Percentiles rank a stretch among this genome's conserved stretches.
These are phyloP conservation scores for Diplodia intermedia DNA, from an alignment of 2,329 filamentous ascomycete species.

Conservation along the genomic window DNA sequence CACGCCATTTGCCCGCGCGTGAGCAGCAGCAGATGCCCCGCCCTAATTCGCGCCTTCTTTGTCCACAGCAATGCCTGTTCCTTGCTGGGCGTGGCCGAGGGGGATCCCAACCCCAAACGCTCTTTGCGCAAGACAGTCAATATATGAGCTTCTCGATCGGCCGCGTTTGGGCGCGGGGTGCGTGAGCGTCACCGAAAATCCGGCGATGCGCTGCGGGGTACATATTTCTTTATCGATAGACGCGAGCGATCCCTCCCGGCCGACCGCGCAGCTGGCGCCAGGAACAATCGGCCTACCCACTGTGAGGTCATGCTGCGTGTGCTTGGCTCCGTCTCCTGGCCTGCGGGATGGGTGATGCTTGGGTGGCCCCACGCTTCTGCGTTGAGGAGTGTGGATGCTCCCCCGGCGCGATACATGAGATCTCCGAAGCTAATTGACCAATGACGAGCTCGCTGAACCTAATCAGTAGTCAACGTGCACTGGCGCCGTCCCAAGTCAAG, in stretches of 20 bases:
- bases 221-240: conserved; percentile 1
- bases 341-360: background rate
- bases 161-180: background rate
- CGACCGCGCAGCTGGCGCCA: conserved; percentile 9
- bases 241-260: background rate
- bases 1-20: conserved; percentile 27
- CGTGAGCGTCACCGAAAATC: conserved; percentile 2
- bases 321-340: background rate
- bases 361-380: background rate
- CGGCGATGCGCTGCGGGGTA: conserved; percentile 27
- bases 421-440: background rate
- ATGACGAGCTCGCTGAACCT: conserved; percentile 4
- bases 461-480: background rate
- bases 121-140: conserved; percentile 8
- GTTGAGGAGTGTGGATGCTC: background rate
- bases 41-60: conserved; percentile 17
- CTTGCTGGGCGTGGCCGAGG: background rate
- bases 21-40: conserved; percentile 6
- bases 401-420: background rate
- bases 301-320: conserved; percentile 14
- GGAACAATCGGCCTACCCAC: conserved; percentile 3
- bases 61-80: conserved; percentile 5
- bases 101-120: background rate
- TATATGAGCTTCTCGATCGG: conserved; percentile 13
- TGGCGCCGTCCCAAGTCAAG: background rate